Base-by-base conservation (phyloP, 306 rosid genomes). In the Arachis hypogaea region DNA sequence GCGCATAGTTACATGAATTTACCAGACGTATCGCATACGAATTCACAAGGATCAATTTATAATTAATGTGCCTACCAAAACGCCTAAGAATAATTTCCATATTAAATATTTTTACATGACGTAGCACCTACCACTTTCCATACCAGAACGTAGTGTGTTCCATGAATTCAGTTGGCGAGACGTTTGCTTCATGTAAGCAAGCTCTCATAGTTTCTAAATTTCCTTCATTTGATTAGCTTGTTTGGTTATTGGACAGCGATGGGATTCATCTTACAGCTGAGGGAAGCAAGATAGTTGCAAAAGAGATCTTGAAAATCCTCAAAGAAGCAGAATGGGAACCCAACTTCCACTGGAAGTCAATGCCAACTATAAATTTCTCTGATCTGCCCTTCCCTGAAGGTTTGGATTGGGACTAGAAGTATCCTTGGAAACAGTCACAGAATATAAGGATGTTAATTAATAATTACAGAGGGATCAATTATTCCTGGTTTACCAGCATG, bases 281-380 rank as follows among this genome's bases (percentile, higher is more conserved):
- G 77, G 98, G 87, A 4, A 93, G 89, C 83, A 77, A 82, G 74
- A 83, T 91, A 52, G 92, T 93, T 14, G 90, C 38, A 59, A 80
- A 81, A 74, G 96, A 90, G 74, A 85, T 90, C 71, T 1, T 83
- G 76, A 89, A 83, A 73, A 78, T 86, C 1, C 71, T 90, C 12
- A 68, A 43, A 63, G 97, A 87, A 57, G 88, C 96, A 45, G 85
- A 89, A 0, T 93, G 97, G 98, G 85, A 89, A 59, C 96, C 96
- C 6, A 80, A 82, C 64, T 75, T 89, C 41, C 78, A 79, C 41
- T 86, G 91, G 87, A 57, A 74, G 42, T 79, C 82, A 68, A 40
- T 91, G 87, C 80, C 96, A 40, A 60, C 68, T 4, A 0, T 30
- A 1, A 84, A 84, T 47, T 0, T 60, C 38, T 69, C 80, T 33